Evolutionary conservation across 2,329 filamentous ascomycete genomes (phyloP).

Genomic region (Penicillium rolfsii): DNA sequence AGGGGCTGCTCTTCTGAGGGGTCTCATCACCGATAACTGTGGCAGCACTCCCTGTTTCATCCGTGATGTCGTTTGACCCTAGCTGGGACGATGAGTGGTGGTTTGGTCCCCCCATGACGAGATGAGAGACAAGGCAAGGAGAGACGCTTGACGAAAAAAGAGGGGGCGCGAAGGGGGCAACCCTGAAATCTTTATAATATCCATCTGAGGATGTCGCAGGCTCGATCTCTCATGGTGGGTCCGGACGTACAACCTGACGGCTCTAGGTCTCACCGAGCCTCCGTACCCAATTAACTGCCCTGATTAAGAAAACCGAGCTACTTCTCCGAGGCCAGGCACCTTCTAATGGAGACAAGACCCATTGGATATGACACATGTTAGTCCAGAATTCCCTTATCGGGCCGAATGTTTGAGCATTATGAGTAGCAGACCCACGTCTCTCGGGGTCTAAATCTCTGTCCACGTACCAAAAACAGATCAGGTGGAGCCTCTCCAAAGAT

Average conservation of each 20-base stretch:
- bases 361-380: neutral
- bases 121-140: neutral
- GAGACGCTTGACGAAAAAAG: neutral
- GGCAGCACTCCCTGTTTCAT: constrained; percentile 35
- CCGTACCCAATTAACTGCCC: constrained; percentile 6
- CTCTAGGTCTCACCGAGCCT: neutral
- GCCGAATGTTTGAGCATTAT: neutral
- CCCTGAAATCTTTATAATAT: constrained; percentile 2
- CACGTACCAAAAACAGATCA: constrained; percentile 8
- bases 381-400: neutral
- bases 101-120: constrained; percentile 14
- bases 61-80: constrained; percentile 19
- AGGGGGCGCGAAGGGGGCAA: neutral
- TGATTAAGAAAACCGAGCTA: neutral
- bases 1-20: constrained; percentile 14
- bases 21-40: constrained; percentile 34
- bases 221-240: constrained; percentile 4
- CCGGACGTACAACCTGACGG: neutral
- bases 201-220: neutral
- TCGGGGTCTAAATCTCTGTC: constrained; percentile 15
- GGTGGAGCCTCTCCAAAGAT: constrained; percentile 9
- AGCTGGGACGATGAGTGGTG: constrained; percentile 11
- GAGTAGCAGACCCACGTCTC: constrained; percentile 10
- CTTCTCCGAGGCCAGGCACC: neutral
- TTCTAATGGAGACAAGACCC: neutral